Percentiles rank a stretch among this genome's conserved stretches.
Conservation (phyloP, 495 filamentous ascomycete species). For the Trichoderma orchidacearum region DNA sequence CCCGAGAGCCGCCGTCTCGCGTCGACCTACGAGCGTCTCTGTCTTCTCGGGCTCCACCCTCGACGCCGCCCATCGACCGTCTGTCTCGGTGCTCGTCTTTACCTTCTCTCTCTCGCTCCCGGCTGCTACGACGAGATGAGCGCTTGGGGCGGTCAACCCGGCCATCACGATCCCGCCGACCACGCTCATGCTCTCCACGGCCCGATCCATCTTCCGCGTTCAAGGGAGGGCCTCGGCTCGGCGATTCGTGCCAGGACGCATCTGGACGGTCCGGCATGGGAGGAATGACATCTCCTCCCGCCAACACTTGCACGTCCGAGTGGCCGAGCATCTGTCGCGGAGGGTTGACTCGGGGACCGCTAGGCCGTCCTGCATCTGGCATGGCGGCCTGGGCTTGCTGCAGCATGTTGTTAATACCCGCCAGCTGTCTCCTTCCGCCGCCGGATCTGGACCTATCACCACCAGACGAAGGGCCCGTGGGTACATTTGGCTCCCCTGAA, state of each 20-base stretch:
- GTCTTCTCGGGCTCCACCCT: background rate
- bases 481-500: constrained; percentile 20
- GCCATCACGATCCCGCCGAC: constrained; percentile 28
- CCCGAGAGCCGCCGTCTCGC: background rate
- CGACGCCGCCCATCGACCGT: constrained; percentile 7
- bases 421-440: constrained; percentile 26
- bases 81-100: constrained; percentile 27
- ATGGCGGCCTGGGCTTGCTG: constrained; percentile 24
- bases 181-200: constrained; percentile 28
- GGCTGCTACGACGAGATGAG: constrained; percentile 25
- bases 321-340: constrained; percentile 26
- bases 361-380: constrained; percentile 12
- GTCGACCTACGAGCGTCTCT: background rate
- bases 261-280: constrained; percentile 29
- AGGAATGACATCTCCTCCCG: constrained; percentile 29
- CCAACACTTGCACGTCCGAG: constrained; percentile 32
- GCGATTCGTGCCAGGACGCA: constrained; percentile 14
- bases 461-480: constrained; percentile 31
- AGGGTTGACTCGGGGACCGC: constrained; percentile 18
- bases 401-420: constrained; percentile 37
- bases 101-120: constrained; percentile 15
- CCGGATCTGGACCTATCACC: constrained; percentile 31
- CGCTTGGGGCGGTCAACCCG: constrained; percentile 22
- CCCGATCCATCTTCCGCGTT: constrained; percentile 22
- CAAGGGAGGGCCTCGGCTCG: constrained; percentile 7